Evolutionary conservation across 2,329 filamentous ascomycete species (phyloP).

Genomic region (Botrytis deweyae): DNA sequence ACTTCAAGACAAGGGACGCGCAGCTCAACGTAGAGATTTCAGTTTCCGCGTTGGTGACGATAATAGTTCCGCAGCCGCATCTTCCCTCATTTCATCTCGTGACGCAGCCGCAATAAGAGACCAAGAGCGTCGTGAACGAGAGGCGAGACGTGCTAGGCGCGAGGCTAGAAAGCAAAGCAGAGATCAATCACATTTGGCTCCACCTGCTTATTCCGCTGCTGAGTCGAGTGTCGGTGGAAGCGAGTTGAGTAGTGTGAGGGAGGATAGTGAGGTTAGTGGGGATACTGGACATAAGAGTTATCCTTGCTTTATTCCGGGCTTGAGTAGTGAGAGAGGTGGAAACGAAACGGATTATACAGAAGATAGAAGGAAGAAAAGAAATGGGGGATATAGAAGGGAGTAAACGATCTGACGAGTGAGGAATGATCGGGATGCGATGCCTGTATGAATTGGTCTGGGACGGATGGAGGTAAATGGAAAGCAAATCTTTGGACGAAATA

Average conservation of each 20-base stretch:
- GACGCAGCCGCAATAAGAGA: slow-evolving; percentile 25
- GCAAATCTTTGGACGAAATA: slow-evolving; percentile 7
- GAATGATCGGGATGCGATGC: not conserved
- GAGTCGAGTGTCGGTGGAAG: slow-evolving; percentile 15
- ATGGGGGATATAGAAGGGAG: slow-evolving; percentile 23
- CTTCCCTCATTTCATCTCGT: slow-evolving; percentile 10
- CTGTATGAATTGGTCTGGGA: not conserved
- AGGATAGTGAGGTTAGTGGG: slow-evolving; percentile 29
- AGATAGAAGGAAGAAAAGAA: slow-evolving; percentile 37
- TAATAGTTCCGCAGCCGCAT: slow-evolving; percentile 26
- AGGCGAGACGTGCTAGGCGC: slow-evolving; percentile 23
- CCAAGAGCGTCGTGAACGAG: slow-evolving; percentile 22
- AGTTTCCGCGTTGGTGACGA: slow-evolving; percentile 39
- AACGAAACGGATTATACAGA: slow-evolving; percentile 34
- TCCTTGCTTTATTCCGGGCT: slow-evolving; percentile 39
- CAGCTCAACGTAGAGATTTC: slow-evolving; percentile 39
- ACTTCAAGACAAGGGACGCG: slow-evolving; percentile 54
- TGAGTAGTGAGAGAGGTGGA: slow-evolving; percentile 31
- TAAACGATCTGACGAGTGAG: not conserved
- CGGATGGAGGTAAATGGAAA: not conserved
- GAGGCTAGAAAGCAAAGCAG: slow-evolving; percentile 31
- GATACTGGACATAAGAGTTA: slow-evolving; percentile 41
- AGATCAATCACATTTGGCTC: slow-evolving; percentile 23
- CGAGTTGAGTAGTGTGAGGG: slow-evolving; percentile 28
- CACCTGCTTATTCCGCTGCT: slow-evolving; percentile 13